Evolutionary conservation across 1,284 basidiomycete species (phyloP).

Genomic region (Cryptococcus jaspeensis): DNA sequence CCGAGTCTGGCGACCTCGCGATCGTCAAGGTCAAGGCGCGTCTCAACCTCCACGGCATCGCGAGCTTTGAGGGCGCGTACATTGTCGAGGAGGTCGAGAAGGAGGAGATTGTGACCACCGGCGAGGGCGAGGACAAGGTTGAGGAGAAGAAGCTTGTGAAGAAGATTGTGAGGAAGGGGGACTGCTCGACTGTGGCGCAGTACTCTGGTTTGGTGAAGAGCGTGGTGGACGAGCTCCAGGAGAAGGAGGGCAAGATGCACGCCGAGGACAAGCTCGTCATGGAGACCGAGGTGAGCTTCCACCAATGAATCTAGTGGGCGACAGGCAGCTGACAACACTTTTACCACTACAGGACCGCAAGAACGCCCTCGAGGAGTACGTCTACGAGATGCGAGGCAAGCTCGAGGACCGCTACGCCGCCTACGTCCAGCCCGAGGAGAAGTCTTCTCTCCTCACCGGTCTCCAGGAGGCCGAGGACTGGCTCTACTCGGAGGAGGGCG

Average conservation of each 20-base stretch:
- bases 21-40: conserved; percentile 86
- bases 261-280: conserved; percentile 87
- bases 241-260: conserved; percentile 82
- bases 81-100: conserved; percentile 68
- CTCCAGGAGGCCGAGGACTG: conserved; percentile 84
- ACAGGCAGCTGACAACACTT: background rate
- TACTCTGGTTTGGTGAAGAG: conserved; percentile 64
- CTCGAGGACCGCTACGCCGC: conserved; percentile 78
- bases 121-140: conserved; percentile 57
- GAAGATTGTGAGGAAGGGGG: conserved; percentile 74
- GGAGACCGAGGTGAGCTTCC: conserved; percentile 76
- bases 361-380: conserved; percentile 95
- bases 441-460: conserved; percentile 66
- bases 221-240: conserved; percentile 65
- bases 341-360: conserved; percentile 70
- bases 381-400: conserved; percentile 89
- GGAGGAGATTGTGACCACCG: conserved; percentile 62
- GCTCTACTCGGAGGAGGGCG: conserved; percentile 93
- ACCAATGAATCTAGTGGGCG: background rate
- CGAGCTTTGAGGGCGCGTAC: conserved; percentile 82
- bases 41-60: conserved; percentile 76
- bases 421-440: conserved; percentile 72
- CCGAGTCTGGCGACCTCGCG: conserved; percentile 67
- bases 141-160: conserved; percentile 68
- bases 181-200: conserved; percentile 67